Evolutionary conservation across 1,284 basidiomycete species (phyloP), one percentile per base, ranked within the genome.

Genomic region (Dichomitus squalens): DNA sequence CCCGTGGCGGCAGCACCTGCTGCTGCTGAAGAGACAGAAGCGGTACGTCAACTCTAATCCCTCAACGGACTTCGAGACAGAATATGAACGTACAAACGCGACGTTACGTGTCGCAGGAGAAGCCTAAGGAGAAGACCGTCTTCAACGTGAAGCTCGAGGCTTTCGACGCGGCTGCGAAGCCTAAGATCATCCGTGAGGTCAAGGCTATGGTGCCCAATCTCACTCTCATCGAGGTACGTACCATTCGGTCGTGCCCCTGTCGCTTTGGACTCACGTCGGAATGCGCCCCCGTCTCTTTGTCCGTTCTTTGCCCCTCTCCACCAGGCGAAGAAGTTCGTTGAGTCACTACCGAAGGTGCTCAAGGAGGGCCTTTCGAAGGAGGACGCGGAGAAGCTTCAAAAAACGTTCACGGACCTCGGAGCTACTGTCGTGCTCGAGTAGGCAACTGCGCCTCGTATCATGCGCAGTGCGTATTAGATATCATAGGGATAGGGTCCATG

Each of bases 321-420:
- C 31, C 66, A 97, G 95, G 97, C 97, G 35, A 99, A 99, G 86
- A 99, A 98, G 79, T 98, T 99, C 69, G 97, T 99, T 58, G 97
- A 99, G 77, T 95, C 93, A 25, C 79, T 95, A 66, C 97, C 97
- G 33, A 92, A 98, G 77, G 79, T 90, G 4, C 80, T 99, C 69
- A 99, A 99, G 80, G 97, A 99, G 78, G 95, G 95, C 72, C 73
- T 97, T 59, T 85, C 93, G 34, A 99, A 99, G 79, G 97, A 99
- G 69, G 97, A 99, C 49, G 96, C 96, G 11, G 96, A 98, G 76
- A 98, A 98, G 79, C 79, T 99, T 70, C 87, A 96, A 79, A 89
- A 90, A 75, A 87, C 88, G 27, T 92, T 99, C 75, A 88, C 93
- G 76, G 88, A 79, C 59, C 85, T 98, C 47, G 97, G 97, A 44